A percentile compares a stretch with the other conserved stretches of the same genome.
phyloP scores from a whole-genome alignment of 2,329 filamentous ascomycete species.

The Rhytidhysteron rufulum region DNA sequence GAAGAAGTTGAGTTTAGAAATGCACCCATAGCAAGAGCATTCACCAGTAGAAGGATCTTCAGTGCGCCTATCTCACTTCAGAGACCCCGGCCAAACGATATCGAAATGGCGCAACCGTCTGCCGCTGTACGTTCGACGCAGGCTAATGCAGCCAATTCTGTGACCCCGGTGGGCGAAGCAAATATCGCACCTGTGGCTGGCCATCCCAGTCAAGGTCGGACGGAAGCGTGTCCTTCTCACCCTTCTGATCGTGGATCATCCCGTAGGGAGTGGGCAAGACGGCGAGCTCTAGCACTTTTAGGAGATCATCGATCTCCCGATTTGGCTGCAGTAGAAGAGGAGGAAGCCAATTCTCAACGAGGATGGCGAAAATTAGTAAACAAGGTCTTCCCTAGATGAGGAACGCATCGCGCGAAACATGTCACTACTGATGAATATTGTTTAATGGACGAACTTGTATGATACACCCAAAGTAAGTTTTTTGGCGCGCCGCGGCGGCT shows the following conservation, averaged over 20 bases:
- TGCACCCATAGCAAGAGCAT: no score
- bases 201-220: constrained; percentile 10
- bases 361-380: constrained; percentile 1
- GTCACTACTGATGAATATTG: no score
- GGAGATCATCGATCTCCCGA: constrained; percentile 25
- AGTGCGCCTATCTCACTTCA: constrained; percentile 22
- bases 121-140: neutral
- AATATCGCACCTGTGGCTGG: constrained; percentile 4
- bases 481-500: no score
- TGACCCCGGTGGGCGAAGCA: neutral
- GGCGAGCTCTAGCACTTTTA: constrained; percentile 42
- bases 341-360: constrained; percentile 14
- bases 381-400: neutral
- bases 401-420: no score
- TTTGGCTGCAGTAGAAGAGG: constrained; percentile 12
- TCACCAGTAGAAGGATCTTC: constrained; percentile 29
- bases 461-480: no score
- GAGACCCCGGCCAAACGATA: constrained; percentile 16
- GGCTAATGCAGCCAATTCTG: neutral
- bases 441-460: no score
- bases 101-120: constrained; percentile 24
- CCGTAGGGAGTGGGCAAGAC: constrained; percentile 43
- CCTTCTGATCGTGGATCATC: constrained; percentile 7
- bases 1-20: no score
- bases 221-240: neutral